Conservation (phyloP, 2,329 filamentous ascomycete genomes). For the Ustilaginoidea virens region DNA sequence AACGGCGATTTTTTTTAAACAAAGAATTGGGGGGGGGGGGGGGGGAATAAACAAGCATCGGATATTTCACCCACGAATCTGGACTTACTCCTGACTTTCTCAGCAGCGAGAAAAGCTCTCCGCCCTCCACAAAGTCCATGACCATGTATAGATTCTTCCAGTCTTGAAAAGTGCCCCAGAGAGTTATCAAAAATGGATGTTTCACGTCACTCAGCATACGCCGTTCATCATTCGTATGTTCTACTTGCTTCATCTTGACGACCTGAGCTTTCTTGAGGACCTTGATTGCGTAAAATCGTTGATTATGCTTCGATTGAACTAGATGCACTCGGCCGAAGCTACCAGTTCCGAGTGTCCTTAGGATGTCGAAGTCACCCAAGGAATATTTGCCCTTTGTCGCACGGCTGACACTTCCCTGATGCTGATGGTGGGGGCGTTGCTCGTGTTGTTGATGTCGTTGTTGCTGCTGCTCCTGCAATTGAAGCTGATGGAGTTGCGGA, state of each 20-base stretch:
- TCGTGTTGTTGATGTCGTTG: constrained; percentile 9
- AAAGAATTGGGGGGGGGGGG: too few species aligned
- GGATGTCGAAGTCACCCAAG: constrained; percentile 74
- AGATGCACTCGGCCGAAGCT: constrained; percentile 94
- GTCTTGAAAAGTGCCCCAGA: constrained; percentile 98
- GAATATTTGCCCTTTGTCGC: constrained; percentile 97
- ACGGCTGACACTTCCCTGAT: constrained; percentile 27
- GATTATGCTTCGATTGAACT: constrained; percentile 95
- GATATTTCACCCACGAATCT: too few species aligned
- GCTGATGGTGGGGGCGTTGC: constrained; percentile 16
- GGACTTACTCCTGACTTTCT: constrained; percentile 72
- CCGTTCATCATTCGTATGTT: constrained; percentile 97
- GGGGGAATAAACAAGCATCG: too few species aligned
- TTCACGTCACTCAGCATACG: constrained; percentile 94
- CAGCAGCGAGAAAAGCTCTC: constrained; percentile 88
- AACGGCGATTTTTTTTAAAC: too few species aligned
- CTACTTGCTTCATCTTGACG: constrained; percentile 99
- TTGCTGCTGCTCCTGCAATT: constrained; percentile 11
- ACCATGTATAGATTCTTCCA: constrained; percentile 97
- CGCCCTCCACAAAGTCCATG: constrained; percentile 99
- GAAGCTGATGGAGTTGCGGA: constrained; percentile 15
- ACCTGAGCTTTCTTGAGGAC: constrained; percentile 97
- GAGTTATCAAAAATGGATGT: constrained; percentile 91
- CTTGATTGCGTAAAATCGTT: constrained; percentile 96
- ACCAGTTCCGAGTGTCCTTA: constrained; percentile 85